Evolutionary conservation across 2,329 filamentous ascomycete species (phyloP), one percentile per base, ranked within the genome.

Genomic region (Alternaria burnsii): DNA sequence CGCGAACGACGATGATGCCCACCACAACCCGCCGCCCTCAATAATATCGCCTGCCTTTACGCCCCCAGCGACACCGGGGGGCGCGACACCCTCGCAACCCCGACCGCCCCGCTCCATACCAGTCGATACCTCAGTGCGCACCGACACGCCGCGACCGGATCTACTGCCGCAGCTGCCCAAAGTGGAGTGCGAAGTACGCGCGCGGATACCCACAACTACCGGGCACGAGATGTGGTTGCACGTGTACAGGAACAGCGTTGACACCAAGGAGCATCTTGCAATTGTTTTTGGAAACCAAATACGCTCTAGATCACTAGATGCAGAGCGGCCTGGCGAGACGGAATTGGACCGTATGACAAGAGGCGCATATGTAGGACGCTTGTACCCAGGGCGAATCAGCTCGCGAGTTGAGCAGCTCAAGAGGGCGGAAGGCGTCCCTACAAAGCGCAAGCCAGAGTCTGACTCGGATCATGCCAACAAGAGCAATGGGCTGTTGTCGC

Each of bases 201-300:
- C 95, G 18, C 90, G 95, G 55, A 99, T 99, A 71, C 95, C 95
- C 0, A 98, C 94, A 1, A 94, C 93, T 2, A 88, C 87, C 0
- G 94, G 94, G 4, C 91, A 93, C 11, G 94, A 99, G 79, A 98
- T 99, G 93, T 99, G 96, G 79, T 81, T 99, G 52, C 94, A 99
- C 75, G 84, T 98, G 0, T 99, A 99, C 81, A 89, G 89, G 65
- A 99, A 99, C 80, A 91, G 91, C 71, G 88, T 92, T 7, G 95
- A 99, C 78, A 92, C 90, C 67, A 99, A 99, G 80, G 95, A 99
- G 76, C 95, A 99, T 77, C 82, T 99, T 52, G 95, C 95, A 18
- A 98, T 99, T 74, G 95, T 99, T 0, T 99, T 99, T 78, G 95
- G 95, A 3, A 89, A 90, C 60, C 85, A 89, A 48, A 97, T 98